Evolutionary conservation across 2,329 filamentous ascomycete genomes (phyloP).

Genomic region (Mycosphaerelloides madeirae): DNA sequence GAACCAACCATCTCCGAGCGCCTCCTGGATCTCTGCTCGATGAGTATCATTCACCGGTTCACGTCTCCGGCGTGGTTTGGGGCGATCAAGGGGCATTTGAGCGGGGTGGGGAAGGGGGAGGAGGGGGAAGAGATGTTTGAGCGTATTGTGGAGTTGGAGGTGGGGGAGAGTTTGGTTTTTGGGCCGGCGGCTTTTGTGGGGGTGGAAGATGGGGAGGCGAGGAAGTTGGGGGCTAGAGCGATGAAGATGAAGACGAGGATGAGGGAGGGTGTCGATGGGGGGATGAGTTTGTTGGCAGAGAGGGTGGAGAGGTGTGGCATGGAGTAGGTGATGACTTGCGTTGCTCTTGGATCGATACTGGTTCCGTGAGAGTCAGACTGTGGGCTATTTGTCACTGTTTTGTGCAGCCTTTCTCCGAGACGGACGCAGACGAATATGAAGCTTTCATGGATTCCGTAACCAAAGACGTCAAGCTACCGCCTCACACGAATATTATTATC

Average conservation of each 20-base stretch:
- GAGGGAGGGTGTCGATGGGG: slow-evolving; percentile 26
- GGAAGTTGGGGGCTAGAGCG: slow-evolving; percentile 20
- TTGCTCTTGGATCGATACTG: too few species aligned
- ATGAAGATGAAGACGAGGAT: slow-evolving; percentile 28
- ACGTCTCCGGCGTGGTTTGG: slow-evolving; percentile 60
- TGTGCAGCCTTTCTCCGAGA: too few species aligned
- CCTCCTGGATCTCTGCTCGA: slow-evolving; percentile 65
- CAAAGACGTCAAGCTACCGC: too few species aligned
- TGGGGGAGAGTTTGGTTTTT: slow-evolving; percentile 33
- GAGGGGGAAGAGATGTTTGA: slow-evolving; percentile 24
- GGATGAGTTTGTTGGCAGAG: slow-evolving; percentile 25
- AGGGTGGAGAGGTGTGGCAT: background rate
- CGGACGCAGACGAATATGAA: too few species aligned
- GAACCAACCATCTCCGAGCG: slow-evolving; percentile 67
- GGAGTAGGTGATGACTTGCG: too few species aligned
- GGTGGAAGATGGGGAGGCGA: slow-evolving; percentile 12
- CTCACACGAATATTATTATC: too few species aligned
- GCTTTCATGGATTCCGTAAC: too few species aligned
- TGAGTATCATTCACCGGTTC: slow-evolving; percentile 71
- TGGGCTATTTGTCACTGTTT: too few species aligned
- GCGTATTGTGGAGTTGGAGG: slow-evolving; percentile 26
- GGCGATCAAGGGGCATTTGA: slow-evolving; percentile 38
- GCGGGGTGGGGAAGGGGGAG: slow-evolving; percentile 7
- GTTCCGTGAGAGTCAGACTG: too few species aligned
- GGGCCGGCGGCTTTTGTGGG: slow-evolving; percentile 26